phyloP scores from a whole-genome alignment of 2,329 filamentous ascomycete genomes.

The Epichloe brachyelytri region DNA sequence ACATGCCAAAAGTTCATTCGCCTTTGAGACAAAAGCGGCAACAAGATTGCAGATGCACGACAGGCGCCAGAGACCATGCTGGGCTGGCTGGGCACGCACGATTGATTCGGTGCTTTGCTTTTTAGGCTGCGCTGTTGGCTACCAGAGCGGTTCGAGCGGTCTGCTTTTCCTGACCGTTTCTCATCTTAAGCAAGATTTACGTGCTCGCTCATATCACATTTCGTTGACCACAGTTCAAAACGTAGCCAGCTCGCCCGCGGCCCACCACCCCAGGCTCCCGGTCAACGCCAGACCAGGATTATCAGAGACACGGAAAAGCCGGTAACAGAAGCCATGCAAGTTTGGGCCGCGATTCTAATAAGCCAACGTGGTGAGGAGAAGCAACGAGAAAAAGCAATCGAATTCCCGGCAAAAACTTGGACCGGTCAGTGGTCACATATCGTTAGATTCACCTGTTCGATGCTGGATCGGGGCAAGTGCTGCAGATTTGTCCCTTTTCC shows the following conservation, averaged over 20 bases:
- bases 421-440: not conserved
- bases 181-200: not conserved
- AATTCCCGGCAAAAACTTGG: not conserved
- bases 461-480: not conserved
- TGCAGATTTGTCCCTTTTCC: not conserved
- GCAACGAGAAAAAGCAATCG: not conserved
- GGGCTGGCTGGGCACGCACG: not conserved
- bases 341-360: not conserved
- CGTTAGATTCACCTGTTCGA: not conserved
- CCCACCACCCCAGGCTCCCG: not conserved
- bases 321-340: not conserved
- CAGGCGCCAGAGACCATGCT: not conserved
- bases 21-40: not conserved
- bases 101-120: not conserved
- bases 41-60: not conserved
- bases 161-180: not conserved
- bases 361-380: not conserved
- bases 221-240: not conserved
- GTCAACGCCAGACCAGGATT: conserved; percentile 1
- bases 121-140: not conserved
- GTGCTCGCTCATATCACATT: not conserved
- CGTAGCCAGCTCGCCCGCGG: not conserved
- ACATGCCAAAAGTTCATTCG: not conserved
- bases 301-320: conserved; percentile 1
- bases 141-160: not conserved